phyloP scores from a whole-genome alignment of 768 basidiomycete species.

The Kwoniella dejecticola region DNA sequence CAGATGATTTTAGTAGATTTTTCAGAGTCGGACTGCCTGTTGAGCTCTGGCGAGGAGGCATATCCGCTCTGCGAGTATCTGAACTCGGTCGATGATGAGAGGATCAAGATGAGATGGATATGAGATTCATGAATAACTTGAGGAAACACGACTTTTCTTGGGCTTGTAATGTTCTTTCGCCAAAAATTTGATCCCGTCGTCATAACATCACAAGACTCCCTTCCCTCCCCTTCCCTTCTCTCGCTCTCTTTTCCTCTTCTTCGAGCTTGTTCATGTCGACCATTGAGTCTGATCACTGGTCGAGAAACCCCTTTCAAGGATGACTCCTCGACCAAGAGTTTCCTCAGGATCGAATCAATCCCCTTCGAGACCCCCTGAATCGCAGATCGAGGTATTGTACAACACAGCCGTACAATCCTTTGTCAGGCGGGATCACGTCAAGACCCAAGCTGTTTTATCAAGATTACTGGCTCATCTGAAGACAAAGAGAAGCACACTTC shows the following conservation, averaged over 20 bases:
- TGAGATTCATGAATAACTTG: too few species aligned
- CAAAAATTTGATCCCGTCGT: constrained; percentile 23
- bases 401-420: constrained; percentile 50
- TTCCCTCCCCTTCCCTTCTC: neutral
- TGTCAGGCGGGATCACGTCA: constrained; percentile 43
- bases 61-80: neutral
- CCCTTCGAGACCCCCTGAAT: constrained; percentile 19
- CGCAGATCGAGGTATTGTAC: constrained; percentile 40
- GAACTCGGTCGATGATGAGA: neutral
- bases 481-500: too few species aligned
- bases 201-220: neutral
- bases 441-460: constrained; percentile 34
- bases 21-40: constrained; percentile 14
- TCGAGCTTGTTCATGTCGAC: too few species aligned
- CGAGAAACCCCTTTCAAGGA: neutral
- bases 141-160: too few species aligned
- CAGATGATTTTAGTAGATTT: constrained; percentile 19
- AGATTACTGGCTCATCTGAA: constrained; percentile 19
- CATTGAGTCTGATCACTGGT: too few species aligned
- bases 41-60: constrained; percentile 3
- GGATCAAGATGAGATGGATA: neutral
- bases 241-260: neutral
- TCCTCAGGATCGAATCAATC: constrained; percentile 1
- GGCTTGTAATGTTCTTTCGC: neutral
- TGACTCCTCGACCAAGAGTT: constrained; percentile 10